Percentiles rank a stretch among this genome's conserved stretches.
phyloP scores from a whole-genome alignment of 2,329 filamentous ascomycete genomes.

The Aureobasidium sp. region DNA sequence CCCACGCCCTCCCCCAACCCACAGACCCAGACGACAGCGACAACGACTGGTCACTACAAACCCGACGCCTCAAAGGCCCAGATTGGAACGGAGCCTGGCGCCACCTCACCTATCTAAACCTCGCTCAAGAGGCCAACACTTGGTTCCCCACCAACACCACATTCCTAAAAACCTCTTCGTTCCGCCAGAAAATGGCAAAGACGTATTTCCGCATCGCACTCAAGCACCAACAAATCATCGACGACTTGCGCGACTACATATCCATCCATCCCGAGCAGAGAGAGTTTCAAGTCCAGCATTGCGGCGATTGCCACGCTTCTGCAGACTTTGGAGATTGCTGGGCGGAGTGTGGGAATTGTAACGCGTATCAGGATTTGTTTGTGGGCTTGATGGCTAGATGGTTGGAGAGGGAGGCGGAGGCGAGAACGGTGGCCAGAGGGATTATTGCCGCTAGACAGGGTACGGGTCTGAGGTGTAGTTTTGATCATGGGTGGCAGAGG shows the following conservation, averaged over 20 bases:
- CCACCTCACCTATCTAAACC: slow-evolving; percentile 10
- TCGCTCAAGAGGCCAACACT: not conserved
- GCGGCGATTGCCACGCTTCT: not conserved
- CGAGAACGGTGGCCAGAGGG: not conserved
- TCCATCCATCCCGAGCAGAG: not conserved
- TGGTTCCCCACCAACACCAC: not conserved
- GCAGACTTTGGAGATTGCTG: not conserved
- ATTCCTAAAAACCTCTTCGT: not conserved
- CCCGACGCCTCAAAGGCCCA: not conserved
- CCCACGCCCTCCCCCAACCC: not conserved
- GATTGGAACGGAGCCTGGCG: slow-evolving; percentile 8
- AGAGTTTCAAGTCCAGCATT: slow-evolving; percentile 4
- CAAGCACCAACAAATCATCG: not conserved
- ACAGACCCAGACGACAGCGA: not conserved
- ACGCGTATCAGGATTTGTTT: not conserved
- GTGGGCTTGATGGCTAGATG: slow-evolving; percentile 5
- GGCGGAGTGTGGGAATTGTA: not conserved
- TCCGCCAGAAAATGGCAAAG: not conserved
- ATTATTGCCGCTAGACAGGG: not conserved
- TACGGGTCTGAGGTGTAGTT: not conserved
- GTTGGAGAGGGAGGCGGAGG: slow-evolving; percentile 11
- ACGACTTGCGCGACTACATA: not conserved
- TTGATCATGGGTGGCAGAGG: slow-evolving; percentile 13
- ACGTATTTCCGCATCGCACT: not conserved
- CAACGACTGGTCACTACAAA: not conserved